Evolutionary conservation across 2,329 filamentous ascomycete genomes (phyloP), one percentile per base, ranked within the genome.

Genomic region (Aspergillus quadricinctus): DNA sequence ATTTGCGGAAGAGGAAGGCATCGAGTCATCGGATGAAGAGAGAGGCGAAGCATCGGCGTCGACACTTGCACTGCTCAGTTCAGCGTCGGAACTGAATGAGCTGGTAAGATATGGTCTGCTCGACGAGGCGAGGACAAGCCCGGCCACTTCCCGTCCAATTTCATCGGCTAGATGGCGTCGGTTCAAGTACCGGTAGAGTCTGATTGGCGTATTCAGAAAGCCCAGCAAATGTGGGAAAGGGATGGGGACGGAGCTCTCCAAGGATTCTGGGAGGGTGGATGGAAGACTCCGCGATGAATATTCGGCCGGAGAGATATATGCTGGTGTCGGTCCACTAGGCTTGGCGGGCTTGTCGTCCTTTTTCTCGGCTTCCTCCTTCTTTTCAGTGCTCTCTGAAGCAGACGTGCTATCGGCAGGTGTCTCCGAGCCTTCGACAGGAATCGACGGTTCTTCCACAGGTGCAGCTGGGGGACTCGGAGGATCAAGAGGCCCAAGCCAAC

Each of bases 191-290:
- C 94, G 89, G 69, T 88, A 89, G 58, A 97, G 81, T 58, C 94
- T 88, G 62, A 87, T 88, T 0, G 92, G 89, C 2, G 93, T 97
- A 77, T 94, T 93, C 60, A 89, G 78, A 79, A 99, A 96, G 58
- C 94, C 94, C 29, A 99, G 87, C 57, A 97, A 83, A 72, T 97
- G 93, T 1, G 93, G 93, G 73, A 96, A 89, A 45, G 84, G 80
- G 57, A 99, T 82, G 14, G 88, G 81, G 25, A 83, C 79, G 5
- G 88, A 86, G 46, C 91, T 91, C 40, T 87, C 83, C 67, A 99
- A 85, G 57, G 87, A 83, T 60, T 79, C 69, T 3, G 93, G 93
- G 46, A 88, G 83, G 48, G 82, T 79, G 29, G 80, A 70, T 0
- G 92, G 87, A 51, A 92, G 80, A 25, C 76, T 68, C 43, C 88